Evolutionary conservation across 176 grass and related monocot species (phyloP), one percentile per base, ranked within the genome.

Genomic region (Eragrostis curvula): DNA sequence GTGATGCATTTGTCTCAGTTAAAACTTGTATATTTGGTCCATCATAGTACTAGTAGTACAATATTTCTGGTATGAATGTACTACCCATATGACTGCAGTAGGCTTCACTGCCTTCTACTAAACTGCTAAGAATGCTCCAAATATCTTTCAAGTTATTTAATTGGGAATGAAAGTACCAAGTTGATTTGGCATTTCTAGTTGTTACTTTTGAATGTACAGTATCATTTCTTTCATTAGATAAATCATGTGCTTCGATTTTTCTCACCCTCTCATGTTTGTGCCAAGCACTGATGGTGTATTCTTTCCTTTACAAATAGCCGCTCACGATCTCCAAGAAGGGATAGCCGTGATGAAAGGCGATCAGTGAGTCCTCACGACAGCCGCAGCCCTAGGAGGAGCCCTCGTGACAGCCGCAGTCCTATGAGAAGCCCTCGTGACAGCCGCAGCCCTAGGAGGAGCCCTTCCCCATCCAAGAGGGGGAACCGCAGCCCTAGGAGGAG

Each of bases 311-410:
- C 29, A 24, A 24, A 61, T 47, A 89, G 88, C 23, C 96, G 71
- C 39, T 95, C 96, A 3, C 79, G 65, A 66, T 98, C 96, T 53
- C 96, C 96, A 46, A 85, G 77, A 44, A 88, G 87, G 65, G 89
- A 78, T 21, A 69, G 43, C 15, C 85, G 77, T 53, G 84, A 81
- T 8, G 90, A 86, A 46, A 86, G 83, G 83, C 75, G 89, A 51
- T 92, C 89, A 4, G 85, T 84, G 28, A 87, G 81, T 21, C 84
- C 92, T 23, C 78, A 42, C 0, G 70, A 74, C 28, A 92, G 92
- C 59, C 90, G 79, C 75, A 97, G 89, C 84, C 90, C 93, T 9
- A 86, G 80, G 84, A 53, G 66, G 40, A 83, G 68, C 20, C 77
- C 88, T 43, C 68, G 58, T 12, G 84, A 73, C 20, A 94, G 94